Evolutionary conservation across 805 yeast species (phyloP), one percentile per base, ranked within the genome.

Genomic region (Yamadazyma phyllophila): DNA sequence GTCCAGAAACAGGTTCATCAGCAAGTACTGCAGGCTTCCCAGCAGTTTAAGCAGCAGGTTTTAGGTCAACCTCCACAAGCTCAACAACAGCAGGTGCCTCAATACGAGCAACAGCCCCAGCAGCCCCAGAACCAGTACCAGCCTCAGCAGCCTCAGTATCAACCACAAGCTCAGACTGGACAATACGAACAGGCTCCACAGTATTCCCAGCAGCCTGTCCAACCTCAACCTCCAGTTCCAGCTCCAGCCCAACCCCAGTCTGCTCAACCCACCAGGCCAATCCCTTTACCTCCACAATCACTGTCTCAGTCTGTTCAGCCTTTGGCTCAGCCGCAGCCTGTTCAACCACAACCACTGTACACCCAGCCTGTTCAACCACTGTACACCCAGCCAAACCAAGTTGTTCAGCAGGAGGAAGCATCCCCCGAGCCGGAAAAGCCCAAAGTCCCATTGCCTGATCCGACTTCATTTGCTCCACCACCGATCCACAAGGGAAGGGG

Each of bases 401-500:
- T n/a, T 35, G 37, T 37, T 15, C 36, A 14, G 13, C 42, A 5
- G 24, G 5, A 29, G 47, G 40, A 17, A 29, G 10, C 15, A 20
- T 20, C 24, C 24, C 24, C 24, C 24, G 44, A 39, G 17, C 29
- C 45, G 4, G 32, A 11, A 24, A 39, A 26, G 24, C 61, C 61
- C 6, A 54, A 49, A 27, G 49, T 48, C 24, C 66, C 65, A 8
- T 54, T 63, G 4, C 69, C 70, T 1, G 75, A 71, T 43, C 65
- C 71, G 2, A 52, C 61, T 6, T 49, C 60, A 31, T 67, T 73
- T 52, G 66, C 73, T 0, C 74, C 77, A 5, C 77, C 77, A 3
- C 75, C 75, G 2, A 49, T 67, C 8, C 76, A 63, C 45, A 62
- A 50, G 46, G 61, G 55, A 15, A 51, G 70, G 29, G 67, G 59